A percentile compares a stretch with the other conserved stretches of the same genome.
Conservation (phyloP, 78 protist genomes). For the Dictyostelium intermedium region DNA sequence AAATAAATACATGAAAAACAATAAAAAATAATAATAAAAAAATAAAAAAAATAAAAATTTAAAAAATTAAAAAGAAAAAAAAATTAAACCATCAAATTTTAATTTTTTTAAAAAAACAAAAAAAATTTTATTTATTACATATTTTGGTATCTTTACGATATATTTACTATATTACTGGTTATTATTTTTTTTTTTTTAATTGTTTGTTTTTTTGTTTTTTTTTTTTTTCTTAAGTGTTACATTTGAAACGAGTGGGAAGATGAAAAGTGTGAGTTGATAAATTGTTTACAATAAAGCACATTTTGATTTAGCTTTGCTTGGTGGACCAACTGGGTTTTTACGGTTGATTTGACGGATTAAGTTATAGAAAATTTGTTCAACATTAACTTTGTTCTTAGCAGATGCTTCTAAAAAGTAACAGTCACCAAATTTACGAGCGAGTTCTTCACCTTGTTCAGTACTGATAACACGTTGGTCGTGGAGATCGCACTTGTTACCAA, state of each 20-base stretch:
- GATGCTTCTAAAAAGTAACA: slow-evolving; percentile 88
- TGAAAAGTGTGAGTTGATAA: background rate
- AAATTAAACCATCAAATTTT: background rate
- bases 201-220: background rate
- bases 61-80: no score
- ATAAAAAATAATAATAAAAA: no score
- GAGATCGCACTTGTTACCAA: slow-evolving; percentile 95
- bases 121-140: background rate
- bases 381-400: slow-evolving; percentile 86
- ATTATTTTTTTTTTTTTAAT: background rate
- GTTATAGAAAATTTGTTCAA: slow-evolving; percentile 87
- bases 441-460: slow-evolving; percentile 85
- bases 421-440: slow-evolving; percentile 73
- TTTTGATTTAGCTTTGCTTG: background rate
- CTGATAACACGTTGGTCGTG: slow-evolving; percentile 85
- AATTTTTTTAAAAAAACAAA: background rate
- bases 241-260: background rate
- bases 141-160: background rate
- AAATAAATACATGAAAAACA: no score
- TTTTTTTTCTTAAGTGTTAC: background rate
- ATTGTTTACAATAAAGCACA: slow-evolving; percentile 75
- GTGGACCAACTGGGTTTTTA: slow-evolving; percentile 80
- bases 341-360: slow-evolving; percentile 88
- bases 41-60: no score
- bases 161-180: background rate